A percentile compares a stretch with the other conserved stretches of the same genome.
phyloP scores from a whole-genome alignment of 2,329 filamentous ascomycete genomes.

The Colletotrichum tropicicola region DNA sequence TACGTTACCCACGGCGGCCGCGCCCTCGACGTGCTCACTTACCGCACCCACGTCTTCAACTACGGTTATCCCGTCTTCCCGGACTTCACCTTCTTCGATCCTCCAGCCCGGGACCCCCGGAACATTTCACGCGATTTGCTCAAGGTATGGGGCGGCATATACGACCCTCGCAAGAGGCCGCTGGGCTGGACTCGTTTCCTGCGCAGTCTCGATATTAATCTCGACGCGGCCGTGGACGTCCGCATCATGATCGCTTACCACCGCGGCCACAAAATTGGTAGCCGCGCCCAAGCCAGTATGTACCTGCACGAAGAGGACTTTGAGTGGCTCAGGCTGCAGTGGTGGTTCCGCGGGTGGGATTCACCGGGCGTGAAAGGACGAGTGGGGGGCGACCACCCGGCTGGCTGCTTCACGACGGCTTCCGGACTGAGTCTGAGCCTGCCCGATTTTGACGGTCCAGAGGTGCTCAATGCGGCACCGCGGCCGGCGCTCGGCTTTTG shows the following conservation, averaged over 20 bases:
- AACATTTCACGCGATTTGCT: background rate
- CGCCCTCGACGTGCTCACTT: background rate
- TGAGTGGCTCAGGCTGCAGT: constrained; percentile 14
- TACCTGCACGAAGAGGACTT: constrained; percentile 22
- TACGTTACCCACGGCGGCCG: background rate
- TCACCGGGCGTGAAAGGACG: background rate
- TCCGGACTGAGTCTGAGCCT: background rate
- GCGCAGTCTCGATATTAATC: background rate
- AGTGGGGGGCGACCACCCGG: background rate
- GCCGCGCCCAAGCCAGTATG: background rate
- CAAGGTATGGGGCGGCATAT: background rate
- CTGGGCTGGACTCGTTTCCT: constrained; percentile 5
- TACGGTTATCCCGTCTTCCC: constrained; percentile 14
- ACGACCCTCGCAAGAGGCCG: background rate
- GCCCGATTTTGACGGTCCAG: constrained; percentile 2
- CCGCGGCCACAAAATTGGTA: background rate
- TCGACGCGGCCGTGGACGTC: background rate
- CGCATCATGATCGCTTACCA: constrained; percentile 13
- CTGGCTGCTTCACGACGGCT: constrained; percentile 9
- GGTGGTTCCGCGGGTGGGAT: constrained; percentile 24
- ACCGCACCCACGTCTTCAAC: constrained; percentile 9
- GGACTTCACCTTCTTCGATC: constrained; percentile 14
- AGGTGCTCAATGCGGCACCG: constrained; percentile 12
- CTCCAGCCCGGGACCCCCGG: background rate
- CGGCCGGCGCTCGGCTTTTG: constrained; percentile 23